These are phyloP conservation scores for Globisporangium middletonii DNA, from an alignment of 352 stramenopile species.

Conservation along the genomic window DNA sequence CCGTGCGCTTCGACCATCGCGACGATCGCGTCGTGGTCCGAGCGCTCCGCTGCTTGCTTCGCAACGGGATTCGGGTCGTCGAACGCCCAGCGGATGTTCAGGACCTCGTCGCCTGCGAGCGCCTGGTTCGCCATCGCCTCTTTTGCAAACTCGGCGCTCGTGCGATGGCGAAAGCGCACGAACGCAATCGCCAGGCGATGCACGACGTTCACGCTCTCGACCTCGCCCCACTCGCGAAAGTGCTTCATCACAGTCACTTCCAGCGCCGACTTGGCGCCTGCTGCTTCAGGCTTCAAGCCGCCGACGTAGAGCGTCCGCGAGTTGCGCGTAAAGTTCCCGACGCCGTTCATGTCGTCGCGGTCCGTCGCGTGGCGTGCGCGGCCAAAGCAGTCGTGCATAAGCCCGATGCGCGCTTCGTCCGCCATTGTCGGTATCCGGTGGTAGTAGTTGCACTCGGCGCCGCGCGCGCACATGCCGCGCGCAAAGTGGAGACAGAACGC, in stretches of 20 bases:
- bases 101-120: conserved; percentile 82
- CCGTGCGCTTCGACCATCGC: conserved; percentile 77
- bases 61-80: conserved; percentile 93
- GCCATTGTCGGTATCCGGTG: conserved; percentile 80
- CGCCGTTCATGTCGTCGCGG: conserved; percentile 90
- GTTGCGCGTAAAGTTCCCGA: conserved; percentile 89
- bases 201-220: conserved; percentile 93
- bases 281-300: conserved; percentile 50
- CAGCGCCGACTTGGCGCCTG: conserved; percentile 32
- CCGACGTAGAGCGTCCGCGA: conserved; percentile 91
- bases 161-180: conserved; percentile 78
- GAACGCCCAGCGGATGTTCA: conserved; percentile 91
- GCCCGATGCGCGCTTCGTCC: conserved; percentile 68
- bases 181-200: conserved; percentile 89
- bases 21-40: conserved; percentile 87
- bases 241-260: conserved; percentile 74
- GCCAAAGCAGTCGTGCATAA: conserved; percentile 92
- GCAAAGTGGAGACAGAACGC: conserved; percentile 94
- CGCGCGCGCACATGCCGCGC: conserved; percentile 85
- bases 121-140: conserved; percentile 90
- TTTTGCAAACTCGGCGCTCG: conserved; percentile 79
- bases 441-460: conserved; percentile 90
- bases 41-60: conserved; percentile 77
- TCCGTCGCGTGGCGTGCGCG: conserved; percentile 88
- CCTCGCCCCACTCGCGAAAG: conserved; percentile 92